A percentile compares a stretch with the other conserved stretches of the same genome.
These are phyloP conservation scores for Pinus albicaulis DNA, from an alignment of 75 land plant genomes.

Conservation along the genomic window DNA sequence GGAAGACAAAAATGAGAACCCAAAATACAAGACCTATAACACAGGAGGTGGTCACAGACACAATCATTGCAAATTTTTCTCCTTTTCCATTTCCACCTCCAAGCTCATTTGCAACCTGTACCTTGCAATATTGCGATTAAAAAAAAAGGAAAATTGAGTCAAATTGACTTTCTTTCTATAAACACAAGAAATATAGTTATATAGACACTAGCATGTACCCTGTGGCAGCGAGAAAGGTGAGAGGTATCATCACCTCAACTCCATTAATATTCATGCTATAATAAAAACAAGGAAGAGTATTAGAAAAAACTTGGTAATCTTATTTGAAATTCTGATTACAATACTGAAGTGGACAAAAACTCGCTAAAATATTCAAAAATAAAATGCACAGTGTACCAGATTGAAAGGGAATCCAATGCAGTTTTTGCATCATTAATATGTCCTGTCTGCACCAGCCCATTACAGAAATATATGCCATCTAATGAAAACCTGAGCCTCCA, in stretches of 20 bases:
- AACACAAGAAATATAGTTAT: background rate
- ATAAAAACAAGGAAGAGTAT: background rate
- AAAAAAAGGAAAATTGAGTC: background rate
- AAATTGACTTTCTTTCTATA: background rate
- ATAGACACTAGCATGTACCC: conserved; percentile 13
- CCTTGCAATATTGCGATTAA: conserved; percentile 17
- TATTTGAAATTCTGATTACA: background rate
- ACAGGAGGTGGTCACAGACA: conserved; percentile 31
- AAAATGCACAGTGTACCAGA: conserved; percentile 31
- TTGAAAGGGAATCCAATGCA: conserved; percentile 49
- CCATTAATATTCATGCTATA: conserved; percentile 31
- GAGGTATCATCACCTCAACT: conserved; percentile 31
- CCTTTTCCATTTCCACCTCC: conserved; percentile 70
- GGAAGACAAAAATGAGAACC: conserved; percentile 22
- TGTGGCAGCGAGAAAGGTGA: conserved; percentile 23
- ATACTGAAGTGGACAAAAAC: background rate
- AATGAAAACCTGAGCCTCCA: too few species aligned
- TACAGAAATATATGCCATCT: too few species aligned
- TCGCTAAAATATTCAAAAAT: background rate
- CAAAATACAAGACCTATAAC: conserved; percentile 45
- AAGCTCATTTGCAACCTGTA: conserved; percentile 67
- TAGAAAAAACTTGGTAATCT: background rate
- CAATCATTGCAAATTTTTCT: conserved; percentile 44
- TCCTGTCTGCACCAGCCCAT: too few species aligned
- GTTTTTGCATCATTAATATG: conserved; percentile 24